phyloP scores from a whole-genome alignment of 805 yeast genomes.

The Yueomyces sinensis region DNA sequence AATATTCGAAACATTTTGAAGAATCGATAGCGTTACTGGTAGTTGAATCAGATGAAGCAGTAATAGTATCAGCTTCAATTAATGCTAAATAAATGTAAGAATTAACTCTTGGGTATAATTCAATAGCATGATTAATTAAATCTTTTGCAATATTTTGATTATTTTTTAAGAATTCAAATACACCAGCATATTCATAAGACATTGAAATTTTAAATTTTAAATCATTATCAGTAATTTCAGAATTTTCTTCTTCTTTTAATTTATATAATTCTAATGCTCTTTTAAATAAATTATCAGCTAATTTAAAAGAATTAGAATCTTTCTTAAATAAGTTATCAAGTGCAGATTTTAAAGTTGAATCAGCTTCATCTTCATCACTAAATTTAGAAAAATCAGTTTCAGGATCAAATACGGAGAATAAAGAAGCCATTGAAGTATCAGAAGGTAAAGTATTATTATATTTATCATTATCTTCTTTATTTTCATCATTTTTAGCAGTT shows the following conservation, averaged over 20 bases:
- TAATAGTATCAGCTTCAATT: constrained; percentile 69
- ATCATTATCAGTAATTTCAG: constrained; percentile 9
- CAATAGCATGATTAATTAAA: constrained; percentile 52
- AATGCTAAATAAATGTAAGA: constrained; percentile 73
- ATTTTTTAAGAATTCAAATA: constrained; percentile 70
- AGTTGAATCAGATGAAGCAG: no score
- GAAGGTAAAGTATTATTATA: constrained; percentile 47
- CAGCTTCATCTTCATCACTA: constrained; percentile 46
- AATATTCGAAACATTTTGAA: constrained; percentile 51
- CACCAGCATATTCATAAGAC: constrained; percentile 75
- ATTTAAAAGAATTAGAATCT: constrained; percentile 26
- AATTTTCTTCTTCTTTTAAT: constrained; percentile 12
- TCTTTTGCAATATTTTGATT: constrained; percentile 52
- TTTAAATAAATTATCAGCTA: constrained; percentile 30
- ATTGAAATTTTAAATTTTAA: constrained; percentile 38
- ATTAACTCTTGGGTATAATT: constrained; percentile 62
- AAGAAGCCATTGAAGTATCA: constrained; percentile 70
- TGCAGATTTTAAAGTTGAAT: constrained; percentile 52
- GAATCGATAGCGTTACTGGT: no score
- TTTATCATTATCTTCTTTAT: constrained; percentile 25
- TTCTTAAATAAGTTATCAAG: constrained; percentile 39
- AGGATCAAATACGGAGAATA: constrained; percentile 70
- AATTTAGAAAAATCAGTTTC: constrained; percentile 36
- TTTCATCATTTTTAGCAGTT: constrained; percentile 35
- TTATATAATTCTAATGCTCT: constrained; percentile 43